Base-by-base conservation (phyloP, 2,329 filamentous ascomycete species). In the Diaporthe destruens region DNA sequence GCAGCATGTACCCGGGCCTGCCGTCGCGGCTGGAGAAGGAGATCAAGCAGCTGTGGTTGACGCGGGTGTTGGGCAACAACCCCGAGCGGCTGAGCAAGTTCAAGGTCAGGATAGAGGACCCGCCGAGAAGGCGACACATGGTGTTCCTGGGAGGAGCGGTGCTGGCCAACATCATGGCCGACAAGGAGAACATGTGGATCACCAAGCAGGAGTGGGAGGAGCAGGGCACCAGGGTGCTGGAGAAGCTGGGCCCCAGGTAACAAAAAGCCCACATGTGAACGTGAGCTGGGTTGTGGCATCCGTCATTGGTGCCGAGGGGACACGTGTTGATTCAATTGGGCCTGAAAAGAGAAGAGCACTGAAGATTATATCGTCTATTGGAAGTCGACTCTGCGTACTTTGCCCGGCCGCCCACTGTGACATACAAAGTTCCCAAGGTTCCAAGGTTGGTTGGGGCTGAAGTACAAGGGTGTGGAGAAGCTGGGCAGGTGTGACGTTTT, bases 161-260 rank as follows among this genome's bases (percentile, higher is more conserved):
- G 75, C 87, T 99, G 79, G 96, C 96, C 78, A 98, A 98, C 82
- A 97, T 99, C 83, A 98, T 99, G 93, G 95, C 96, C 57, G 95
- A 98, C 85, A 98, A 98, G 86, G 94, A 98, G 83, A 93, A 92
- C 82, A 98, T 98, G 96, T 99, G 96, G 96, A 95, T 99, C 80
- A 93, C 93, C 77, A 98, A 98, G 88, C 89, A 93, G 80, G 96
- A 99, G 84, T 99, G 96, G 96, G 90, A 96, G 80, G 96, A 99
- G 85, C 93, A 98, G 82, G 96, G 96, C 51, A 81, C 93, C 49
- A 89, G 93, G 72, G 92, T 93, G 74, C 84, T 99, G 80, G 94
- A 97, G 86, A 99, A 98, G 88, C 87, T 99, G 78, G 96, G 96
- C 18, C 94, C 95, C 66, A 92, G 96, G 89, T 96, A 88, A 81